Conservation (phyloP, 2,329 filamentous ascomycete genomes). For the Exophiala xenobiotica region DNA sequence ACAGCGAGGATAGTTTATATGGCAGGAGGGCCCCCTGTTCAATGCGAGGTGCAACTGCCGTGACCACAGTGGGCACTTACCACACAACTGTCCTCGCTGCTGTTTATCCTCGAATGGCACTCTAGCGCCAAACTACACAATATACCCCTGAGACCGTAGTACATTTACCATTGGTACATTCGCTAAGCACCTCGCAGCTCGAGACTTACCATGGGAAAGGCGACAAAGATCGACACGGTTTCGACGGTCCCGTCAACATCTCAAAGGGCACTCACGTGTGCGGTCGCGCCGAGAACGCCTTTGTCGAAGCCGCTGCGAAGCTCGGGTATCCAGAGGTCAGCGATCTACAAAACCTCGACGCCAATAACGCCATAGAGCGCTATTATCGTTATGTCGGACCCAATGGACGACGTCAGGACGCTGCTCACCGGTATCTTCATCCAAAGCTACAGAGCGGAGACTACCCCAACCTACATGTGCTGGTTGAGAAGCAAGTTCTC, state of each 20-base stretch:
- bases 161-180: background rate
- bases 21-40: no score
- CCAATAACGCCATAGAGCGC: conserved; percentile 43
- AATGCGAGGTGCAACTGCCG: no score
- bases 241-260: conserved; percentile 56
- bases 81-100: no score
- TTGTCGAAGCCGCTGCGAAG: conserved; percentile 49
- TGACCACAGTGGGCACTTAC: no score
- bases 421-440: conserved; percentile 57
- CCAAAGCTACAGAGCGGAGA: conserved; percentile 50
- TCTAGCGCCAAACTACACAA: no score
- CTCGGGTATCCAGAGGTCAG: conserved; percentile 54
- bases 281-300: conserved; percentile 46
- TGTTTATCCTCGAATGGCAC: no score
- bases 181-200: no score
- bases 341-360: conserved; percentile 53
- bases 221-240: conserved; percentile 50
- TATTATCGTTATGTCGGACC: conserved; percentile 52
- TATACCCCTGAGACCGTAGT: no score
- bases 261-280: conserved; percentile 51
- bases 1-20: no score
- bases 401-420: conserved; percentile 58
- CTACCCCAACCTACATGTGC: conserved; percentile 59
- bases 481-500: conserved; percentile 57
- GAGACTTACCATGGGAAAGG: conserved; percentile 57